Conservation (phyloP, 441 rosid species). For the Jatropha podagrica region DNA sequence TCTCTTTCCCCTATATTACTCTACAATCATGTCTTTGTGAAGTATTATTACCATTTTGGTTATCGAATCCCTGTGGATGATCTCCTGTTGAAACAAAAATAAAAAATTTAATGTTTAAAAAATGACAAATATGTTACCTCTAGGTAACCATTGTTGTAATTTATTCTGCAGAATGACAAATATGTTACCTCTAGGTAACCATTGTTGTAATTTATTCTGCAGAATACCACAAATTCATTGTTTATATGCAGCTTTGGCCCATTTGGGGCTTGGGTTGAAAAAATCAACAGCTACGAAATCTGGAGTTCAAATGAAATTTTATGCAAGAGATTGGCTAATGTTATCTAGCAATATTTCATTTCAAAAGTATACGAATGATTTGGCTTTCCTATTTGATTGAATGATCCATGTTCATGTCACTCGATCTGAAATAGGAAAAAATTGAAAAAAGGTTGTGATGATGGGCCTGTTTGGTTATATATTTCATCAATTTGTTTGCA, state of each 20-base stretch:
- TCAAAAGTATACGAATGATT: conserved; percentile 3
- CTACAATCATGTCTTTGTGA: too few species aligned
- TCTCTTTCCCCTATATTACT: too few species aligned
- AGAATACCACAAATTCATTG: background rate
- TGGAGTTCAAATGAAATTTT: conserved; percentile 1
- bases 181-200: too few species aligned
- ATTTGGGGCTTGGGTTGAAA: background rate
- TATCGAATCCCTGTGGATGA: too few species aligned
- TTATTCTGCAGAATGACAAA: background rate
- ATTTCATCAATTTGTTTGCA: background rate
- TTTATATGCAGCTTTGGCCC: background rate
- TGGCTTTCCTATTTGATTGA: conserved; percentile 8
- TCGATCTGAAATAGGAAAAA: background rate
- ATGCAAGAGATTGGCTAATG: background rate
- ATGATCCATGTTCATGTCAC: background rate
- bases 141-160: background rate
- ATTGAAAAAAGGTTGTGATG: background rate
- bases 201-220: background rate
- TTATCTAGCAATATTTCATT: conserved; percentile 4
- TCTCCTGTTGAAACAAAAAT: too few species aligned
- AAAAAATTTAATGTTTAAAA: too few species aligned
- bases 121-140: too few species aligned
- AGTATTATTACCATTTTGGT: too few species aligned
- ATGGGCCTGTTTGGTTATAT: background rate
- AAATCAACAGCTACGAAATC: background rate